phyloP scores from a whole-genome alignment of 495 filamentous ascomycete genomes.

The Thermothielavioides terrestris region DNA sequence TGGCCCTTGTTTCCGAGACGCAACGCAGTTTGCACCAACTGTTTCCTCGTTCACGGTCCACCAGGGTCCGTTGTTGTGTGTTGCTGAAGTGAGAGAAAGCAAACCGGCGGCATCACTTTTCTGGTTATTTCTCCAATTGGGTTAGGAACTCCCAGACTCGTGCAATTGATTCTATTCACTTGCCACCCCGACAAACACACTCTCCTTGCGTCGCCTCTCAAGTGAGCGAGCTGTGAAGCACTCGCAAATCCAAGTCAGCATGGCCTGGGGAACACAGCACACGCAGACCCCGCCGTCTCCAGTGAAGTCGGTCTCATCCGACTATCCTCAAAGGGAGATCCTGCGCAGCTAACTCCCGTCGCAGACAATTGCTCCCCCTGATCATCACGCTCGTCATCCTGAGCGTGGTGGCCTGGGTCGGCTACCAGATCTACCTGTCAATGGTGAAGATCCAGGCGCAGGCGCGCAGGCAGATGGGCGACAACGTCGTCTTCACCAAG shows the following conservation, averaged over 20 bases:
- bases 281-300: constrained; percentile 3
- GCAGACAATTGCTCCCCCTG: constrained; percentile 60
- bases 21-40: neutral
- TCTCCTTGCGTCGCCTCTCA: no score
- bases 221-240: neutral
- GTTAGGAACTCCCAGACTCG: neutral
- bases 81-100: no score
- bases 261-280: constrained; percentile 13
- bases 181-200: no score
- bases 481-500: constrained; percentile 70
- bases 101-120: no score
- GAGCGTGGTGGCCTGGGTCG: constrained; percentile 52
- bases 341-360: neutral
- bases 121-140: neutral
- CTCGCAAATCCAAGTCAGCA: neutral
- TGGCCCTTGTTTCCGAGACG: neutral
- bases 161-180: neutral
- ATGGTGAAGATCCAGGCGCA: constrained; percentile 57
- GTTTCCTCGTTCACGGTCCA: no score
- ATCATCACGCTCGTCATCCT: constrained; percentile 62
- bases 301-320: neutral
- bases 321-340: neutral
- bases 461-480: constrained; percentile 68
- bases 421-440: constrained; percentile 67
- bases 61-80: no score